Percentiles rank a stretch among this genome's conserved stretches.
phyloP scores from a whole-genome alignment of 2,329 filamentous ascomycete species.

The Botrytis fabae region DNA sequence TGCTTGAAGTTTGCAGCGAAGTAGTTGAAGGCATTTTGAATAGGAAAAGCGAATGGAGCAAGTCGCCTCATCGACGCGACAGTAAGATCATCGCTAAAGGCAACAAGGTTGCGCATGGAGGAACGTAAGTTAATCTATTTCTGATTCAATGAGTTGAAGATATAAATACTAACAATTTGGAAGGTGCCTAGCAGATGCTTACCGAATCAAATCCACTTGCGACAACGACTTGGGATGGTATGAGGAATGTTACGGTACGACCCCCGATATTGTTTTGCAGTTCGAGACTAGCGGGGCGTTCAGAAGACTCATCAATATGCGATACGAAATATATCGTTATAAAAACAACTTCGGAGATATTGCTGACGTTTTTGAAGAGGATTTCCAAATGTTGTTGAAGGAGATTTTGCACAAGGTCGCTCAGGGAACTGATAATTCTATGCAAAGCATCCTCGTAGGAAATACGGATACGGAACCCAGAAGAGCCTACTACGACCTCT shows the following conservation, averaged over 20 bases:
- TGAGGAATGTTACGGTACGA: neutral
- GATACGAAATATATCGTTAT: neutral
- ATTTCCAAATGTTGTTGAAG: neutral
- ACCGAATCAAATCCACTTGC: neutral
- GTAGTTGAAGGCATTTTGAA: slow-evolving; percentile 1
- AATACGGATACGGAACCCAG: neutral
- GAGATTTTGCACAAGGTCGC: neutral
- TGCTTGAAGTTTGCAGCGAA: neutral
- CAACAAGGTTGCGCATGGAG: slow-evolving; percentile 4
- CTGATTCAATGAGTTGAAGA: neutral
- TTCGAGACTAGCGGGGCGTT: neutral
- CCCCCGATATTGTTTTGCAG: neutral
- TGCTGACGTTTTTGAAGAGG: neutral
- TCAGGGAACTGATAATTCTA: neutral
- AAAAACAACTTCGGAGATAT: neutral
- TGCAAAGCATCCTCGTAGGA: neutral
- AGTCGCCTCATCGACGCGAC: neutral
- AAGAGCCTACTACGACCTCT: neutral
- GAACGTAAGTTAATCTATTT: neutral
- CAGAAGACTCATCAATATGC: neutral
- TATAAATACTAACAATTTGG: neutral
- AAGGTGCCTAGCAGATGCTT: slow-evolving; percentile 1
- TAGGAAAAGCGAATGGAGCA: slow-evolving; percentile 6
- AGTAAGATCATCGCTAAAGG: neutral
- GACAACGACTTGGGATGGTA: neutral